Base-by-base conservation (phyloP, 169 alveolate genomes). In the Plasmodium gonderi region DNA sequence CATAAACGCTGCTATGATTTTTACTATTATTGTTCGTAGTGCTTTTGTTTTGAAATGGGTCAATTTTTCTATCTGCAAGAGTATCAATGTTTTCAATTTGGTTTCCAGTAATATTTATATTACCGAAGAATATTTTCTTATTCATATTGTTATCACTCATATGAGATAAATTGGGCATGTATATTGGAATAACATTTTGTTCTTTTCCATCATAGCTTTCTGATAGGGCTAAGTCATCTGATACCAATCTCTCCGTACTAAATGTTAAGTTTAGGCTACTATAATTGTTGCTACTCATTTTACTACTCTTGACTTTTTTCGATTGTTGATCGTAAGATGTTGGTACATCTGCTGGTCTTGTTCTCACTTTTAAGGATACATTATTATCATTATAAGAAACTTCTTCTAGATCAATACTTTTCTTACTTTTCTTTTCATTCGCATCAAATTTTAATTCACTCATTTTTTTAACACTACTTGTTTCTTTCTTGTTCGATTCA, bases 61-160 rank as follows among this genome's bases (percentile, higher is more conserved):
- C 80, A 29, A 49, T 64, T 11, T 75, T 65, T 11, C 45, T 76
- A 60, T 87, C 79, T 23, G 77, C 29, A n/a, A 60, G 44, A 5
- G 29, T 33, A 31, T 87, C 60, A 51, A 87, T 51, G 45, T 87
- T 76, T 87, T 87, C 93, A 0, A 87, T 74, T 38, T 87, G 77
- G 36, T 87, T 44, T 14, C 93, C 93, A 87, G 78, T 87, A 20
- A 87, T 87, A 42, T 87, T 74, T 38, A 87, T 76, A 87, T 78
- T 87, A 14, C 93, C 93, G 67, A 87, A 87, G 68, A 87, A 87
- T 60, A 87, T 87, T 40, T 87, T 87, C 31, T 87, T 87, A 36
- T 76, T 87, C 49, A 87, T 44, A 49, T 74, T 60, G 36, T 60
- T 72, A 45, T 40, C 47, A 6, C 80, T 67, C 72, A 87, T 36